Conservation (phyloP, 2,329 filamentous ascomycete genomes). For the Immersiporthe knoxdaviesiana region DNA sequence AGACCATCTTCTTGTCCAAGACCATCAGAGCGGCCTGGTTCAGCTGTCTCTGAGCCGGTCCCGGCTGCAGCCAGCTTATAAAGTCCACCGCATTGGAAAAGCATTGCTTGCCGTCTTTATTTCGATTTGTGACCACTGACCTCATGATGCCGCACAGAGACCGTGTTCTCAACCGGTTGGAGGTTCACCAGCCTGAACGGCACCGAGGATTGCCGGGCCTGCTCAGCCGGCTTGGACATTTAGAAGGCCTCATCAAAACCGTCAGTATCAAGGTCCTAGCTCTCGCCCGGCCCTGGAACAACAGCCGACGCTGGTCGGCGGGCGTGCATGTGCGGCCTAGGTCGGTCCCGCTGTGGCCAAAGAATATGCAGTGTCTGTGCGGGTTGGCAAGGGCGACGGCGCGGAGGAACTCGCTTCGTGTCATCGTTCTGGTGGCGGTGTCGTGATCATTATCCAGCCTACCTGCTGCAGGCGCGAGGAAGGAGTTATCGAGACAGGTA, state of each 20-base stretch:
- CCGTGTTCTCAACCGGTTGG: no score
- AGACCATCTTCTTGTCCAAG: neutral
- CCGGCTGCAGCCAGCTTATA: neutral
- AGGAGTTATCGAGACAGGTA: neutral
- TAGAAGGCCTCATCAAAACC: no score
- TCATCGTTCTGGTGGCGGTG: neutral
- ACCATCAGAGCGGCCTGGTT: neutral
- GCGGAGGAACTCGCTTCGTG: neutral
- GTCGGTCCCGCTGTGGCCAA: neutral
- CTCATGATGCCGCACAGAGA: no score
- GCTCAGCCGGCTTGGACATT: no score
- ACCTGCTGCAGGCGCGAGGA: neutral
- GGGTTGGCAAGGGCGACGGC: neutral
- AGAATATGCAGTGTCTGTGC: neutral
- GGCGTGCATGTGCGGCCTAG: neutral
- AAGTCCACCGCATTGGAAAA: neutral
- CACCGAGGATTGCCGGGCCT: no score
- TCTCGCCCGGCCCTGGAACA: constrained; percentile 5
- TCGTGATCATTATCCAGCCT: neutral
- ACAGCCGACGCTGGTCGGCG: neutral
- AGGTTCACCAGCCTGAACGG: no score
- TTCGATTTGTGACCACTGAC: neutral
- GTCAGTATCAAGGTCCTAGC: no score
- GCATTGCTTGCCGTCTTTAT: neutral
- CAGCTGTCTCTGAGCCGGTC: neutral